Base-by-base conservation (phyloP, 495 filamentous ascomycete species). In the Paragyromitra xinjiangensis region DNA sequence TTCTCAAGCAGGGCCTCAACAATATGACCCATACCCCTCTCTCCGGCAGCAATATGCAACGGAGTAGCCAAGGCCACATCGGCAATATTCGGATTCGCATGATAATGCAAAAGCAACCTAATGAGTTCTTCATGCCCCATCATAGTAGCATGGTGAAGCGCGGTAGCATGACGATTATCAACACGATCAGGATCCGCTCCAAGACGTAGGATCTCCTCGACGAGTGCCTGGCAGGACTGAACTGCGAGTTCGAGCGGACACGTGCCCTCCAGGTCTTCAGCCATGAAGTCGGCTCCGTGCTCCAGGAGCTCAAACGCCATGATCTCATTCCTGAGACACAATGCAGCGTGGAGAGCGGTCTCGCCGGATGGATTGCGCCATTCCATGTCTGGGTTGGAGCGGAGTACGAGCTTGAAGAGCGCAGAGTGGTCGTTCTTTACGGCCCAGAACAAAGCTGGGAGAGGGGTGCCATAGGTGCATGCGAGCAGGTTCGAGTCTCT, bases 361-460 rank as follows among this genome's bases (percentile, higher is more conserved):
- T 63, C 34, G 0, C 34, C 22, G 14, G 1, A 1, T 19, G 22
- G 5, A 48, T 63, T 62, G 3, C 2, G 34, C 44, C 56, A n/a
- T 34, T 75, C 53, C 3, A 16, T 11, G 14, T 55, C 6, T 11
- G 56, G 14, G 22, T 29, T 16, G 2, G 22, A 63, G n/a, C 40
- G 40, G 0, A 75, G 26, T 1, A 39, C 56, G 4, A 71, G 12
- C 9, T 26, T 39, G 37, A 75, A 12, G 9, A 75, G 48, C 8
- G n/a, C 22, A 1, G 48, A 4, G 6, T 72, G 66, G 24, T 34
- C 12, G 1, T 71, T 29, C 16, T 56, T n/a, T 2, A 50, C 56
- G 12, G 73, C 66, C 73, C 73, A 75, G 5, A 12, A 71, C 14
- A 75, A 8, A 3, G 73, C 56, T 0, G 73, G 22, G 16, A 37